phyloP scores from a whole-genome alignment of 2,329 filamentous ascomycete species.

The Diplodia scrobiculata region DNA sequence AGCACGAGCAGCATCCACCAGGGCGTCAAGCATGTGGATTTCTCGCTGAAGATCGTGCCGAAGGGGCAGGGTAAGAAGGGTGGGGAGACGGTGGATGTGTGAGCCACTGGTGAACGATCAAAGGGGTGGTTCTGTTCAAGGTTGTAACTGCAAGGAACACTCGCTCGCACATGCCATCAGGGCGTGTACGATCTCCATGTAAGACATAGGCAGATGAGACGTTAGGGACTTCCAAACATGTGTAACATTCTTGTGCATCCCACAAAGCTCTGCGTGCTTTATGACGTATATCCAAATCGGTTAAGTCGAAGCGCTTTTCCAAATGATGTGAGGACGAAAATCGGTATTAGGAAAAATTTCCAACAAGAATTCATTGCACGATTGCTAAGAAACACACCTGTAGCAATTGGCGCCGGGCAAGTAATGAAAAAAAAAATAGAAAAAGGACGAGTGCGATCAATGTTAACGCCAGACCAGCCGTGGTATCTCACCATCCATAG shows the following conservation, averaged over 20 bases:
- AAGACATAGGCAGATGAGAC: background rate
- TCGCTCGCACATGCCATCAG: background rate
- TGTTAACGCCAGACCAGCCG: slow-evolving; percentile 1
- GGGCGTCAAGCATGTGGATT: slow-evolving; percentile 90
- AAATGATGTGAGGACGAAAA: background rate
- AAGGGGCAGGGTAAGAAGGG: slow-evolving; percentile 38
- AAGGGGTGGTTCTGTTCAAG: background rate
- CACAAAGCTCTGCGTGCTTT: background rate
- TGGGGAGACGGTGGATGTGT: slow-evolving; percentile 30
- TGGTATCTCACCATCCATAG: slow-evolving; percentile 20
- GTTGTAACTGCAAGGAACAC: background rate
- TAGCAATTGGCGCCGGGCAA: background rate
- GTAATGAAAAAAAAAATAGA: background rate
- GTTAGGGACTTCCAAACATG: background rate
- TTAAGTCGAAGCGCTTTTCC: background rate
- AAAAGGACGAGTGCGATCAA: background rate
- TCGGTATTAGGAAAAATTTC: background rate
- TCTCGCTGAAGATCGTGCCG: slow-evolving; percentile 82
- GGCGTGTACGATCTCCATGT: background rate
- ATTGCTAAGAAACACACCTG: background rate
- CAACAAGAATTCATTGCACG: background rate
- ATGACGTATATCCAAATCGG: background rate
- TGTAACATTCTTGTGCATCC: slow-evolving; percentile 14
- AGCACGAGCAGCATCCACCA: slow-evolving; percentile 97
- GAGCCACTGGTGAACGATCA: background rate